Percentiles rank a stretch among this genome's conserved stretches.
Conservation (phyloP, 495 filamentous ascomycete genomes). For the Lindgomyces ingoldianus region DNA sequence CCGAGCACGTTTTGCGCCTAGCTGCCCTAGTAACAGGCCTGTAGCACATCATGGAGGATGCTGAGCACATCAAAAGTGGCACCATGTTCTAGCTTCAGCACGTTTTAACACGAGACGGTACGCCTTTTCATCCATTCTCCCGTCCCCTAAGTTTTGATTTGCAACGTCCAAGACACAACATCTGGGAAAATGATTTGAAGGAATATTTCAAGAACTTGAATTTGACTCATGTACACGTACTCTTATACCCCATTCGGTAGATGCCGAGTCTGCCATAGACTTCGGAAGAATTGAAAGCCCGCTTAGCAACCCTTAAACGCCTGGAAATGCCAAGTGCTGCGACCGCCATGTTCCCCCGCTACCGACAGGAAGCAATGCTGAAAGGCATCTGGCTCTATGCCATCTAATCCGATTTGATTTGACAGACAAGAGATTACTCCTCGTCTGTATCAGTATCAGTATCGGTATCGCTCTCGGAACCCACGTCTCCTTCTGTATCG, state of each 20-base stretch:
- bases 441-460: conserved; percentile 75
- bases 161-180: neutral
- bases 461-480: conserved; percentile 59
- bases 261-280: too few relatives aligned
- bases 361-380: too few relatives aligned
- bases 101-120: conserved; percentile 1
- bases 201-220: neutral
- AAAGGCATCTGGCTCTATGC: too few relatives aligned
- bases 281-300: too few relatives aligned
- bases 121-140: neutral
- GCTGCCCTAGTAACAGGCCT: too few relatives aligned
- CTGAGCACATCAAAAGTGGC: neutral
- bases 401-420: too few relatives aligned
- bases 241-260: neutral
- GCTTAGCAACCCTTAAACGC: too few relatives aligned
- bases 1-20: neutral
- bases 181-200: neutral
- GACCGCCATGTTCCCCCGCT: neutral
- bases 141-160: neutral
- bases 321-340: conserved; percentile 17
- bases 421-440: conserved; percentile 30
- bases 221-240: conserved; percentile 17
- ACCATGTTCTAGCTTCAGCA: conserved; percentile 12
- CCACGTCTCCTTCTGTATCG: conserved; percentile 49
- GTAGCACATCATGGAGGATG: neutral